phyloP scores from a whole-genome alignment of 163 green algal genomes.

The Volvox carteri region DNA sequence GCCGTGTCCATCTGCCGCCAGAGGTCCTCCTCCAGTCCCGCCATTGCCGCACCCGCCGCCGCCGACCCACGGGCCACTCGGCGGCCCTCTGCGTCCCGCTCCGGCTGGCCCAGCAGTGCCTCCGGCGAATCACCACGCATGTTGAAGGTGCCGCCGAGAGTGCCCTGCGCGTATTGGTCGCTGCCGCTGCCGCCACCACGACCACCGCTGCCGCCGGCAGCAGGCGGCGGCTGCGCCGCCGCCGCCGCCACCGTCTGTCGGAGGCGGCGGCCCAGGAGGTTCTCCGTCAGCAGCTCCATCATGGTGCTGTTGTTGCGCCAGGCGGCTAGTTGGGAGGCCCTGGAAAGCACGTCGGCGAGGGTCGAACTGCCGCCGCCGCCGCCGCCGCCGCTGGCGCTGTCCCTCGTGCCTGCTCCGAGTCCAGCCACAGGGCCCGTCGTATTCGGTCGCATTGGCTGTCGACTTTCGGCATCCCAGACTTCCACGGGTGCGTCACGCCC shows the following conservation, averaged over 20 bases:
- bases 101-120: conserved; percentile 7
- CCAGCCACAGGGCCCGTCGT: not conserved
- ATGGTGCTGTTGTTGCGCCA: conserved; percentile 15
- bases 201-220: not conserved
- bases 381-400: not conserved
- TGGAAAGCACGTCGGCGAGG: not conserved
- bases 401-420: not conserved
- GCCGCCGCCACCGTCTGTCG: no score
- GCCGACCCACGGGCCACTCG: conserved; percentile 22
- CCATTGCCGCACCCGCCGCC: not conserved
- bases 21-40: not conserved
- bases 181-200: not conserved
- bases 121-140: conserved; percentile 20
- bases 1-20: conserved; percentile 8
- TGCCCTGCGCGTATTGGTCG: not conserved
- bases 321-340: not conserved
- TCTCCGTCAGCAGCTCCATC: not conserved
- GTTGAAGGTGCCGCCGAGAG: conserved; percentile 26
- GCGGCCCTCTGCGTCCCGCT: conserved; percentile 2
- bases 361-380: not conserved
- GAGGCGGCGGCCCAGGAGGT: not conserved
- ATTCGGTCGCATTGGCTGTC: not conserved
- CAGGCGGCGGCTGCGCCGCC: not conserved
- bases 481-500: not conserved
- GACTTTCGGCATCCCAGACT: not conserved